Base-by-base conservation (phyloP, 805 yeast genomes). In the Cyberlindnera japonica region DNA sequence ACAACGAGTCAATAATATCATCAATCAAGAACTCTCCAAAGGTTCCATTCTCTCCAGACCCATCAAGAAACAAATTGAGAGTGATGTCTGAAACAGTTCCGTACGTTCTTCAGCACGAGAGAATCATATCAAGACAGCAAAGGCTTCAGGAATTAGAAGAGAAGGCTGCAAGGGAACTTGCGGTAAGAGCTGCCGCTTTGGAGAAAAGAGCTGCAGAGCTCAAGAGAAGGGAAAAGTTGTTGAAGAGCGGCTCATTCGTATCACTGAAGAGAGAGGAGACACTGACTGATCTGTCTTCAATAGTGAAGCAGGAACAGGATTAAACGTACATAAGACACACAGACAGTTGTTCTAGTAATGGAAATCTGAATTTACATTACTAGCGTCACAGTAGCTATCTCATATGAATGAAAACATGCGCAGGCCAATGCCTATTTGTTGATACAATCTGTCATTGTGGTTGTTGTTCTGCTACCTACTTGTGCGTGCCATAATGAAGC, bases 1-100 rank as follows among this genome's bases (percentile, higher is more conserved):
- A 64, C 31, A 66, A 67, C 41, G 68, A 65, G 46, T 62, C 63
- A 16, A 61, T 61, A 16, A 65, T 66, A 29, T 58, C 61, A 20
- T 52, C 58, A 6, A 62, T 64, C 32, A 65, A 61, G 45, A 62
- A 59, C 42, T 65, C 65, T 15, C 63, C 68, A 31, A 61, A 56
- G 23, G 30, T 58, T 14, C 42, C 54, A 25, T 54, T 53, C 35
- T 51, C 63, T 1, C 57, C 64, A 11, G 63, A 62, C 25, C 65
- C 66, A 30, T 74, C 74, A 37, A 74, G 86, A 48, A 71, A 71
- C 49, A 85, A 83, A 61, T 65, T 85, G 49, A 71, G 95, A 57
- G 84, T 81, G 55, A 79, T 85, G 41, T 81, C 89, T 31, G 91
- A 83, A 56, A 85, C 93, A 2, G 86, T 85, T 18, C 95, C 95